Conservation (phyloP, 257 asterid species). For the Solanum bulbocastanum region DNA sequence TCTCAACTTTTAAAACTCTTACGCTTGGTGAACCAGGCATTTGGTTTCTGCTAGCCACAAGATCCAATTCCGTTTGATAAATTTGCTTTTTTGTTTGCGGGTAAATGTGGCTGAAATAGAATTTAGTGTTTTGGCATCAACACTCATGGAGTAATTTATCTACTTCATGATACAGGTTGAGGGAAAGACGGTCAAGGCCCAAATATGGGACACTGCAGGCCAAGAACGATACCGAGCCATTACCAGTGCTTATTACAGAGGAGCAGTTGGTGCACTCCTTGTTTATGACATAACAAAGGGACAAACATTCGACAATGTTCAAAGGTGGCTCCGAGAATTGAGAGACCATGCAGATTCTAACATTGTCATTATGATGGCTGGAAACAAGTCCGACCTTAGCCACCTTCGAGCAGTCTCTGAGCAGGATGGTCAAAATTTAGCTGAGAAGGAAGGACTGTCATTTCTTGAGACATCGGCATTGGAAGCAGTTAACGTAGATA, state of each 20-base stretch:
- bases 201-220: slow-evolving; percentile 13
- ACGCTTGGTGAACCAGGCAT: background rate
- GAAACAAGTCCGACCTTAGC: slow-evolving; percentile 6
- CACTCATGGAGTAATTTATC: background rate
- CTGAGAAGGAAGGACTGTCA: slow-evolving; percentile 5
- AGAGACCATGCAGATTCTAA: slow-evolving; percentile 12
- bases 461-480: slow-evolving; percentile 9
- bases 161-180: background rate
- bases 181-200: slow-evolving; percentile 9
- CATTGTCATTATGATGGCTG: slow-evolving; percentile 9
- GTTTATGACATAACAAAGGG: slow-evolving; percentile 10
- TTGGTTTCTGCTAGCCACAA: background rate
- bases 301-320: slow-evolving; percentile 6
- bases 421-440: slow-evolving; percentile 3
- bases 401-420: slow-evolving; percentile 8
- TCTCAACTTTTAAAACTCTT: background rate
- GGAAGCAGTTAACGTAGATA: slow-evolving; percentile 6
- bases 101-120: background rate
- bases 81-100: background rate
- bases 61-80: background rate
- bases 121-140: background rate
- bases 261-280: slow-evolving; percentile 10
- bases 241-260: slow-evolving; percentile 12
- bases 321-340: slow-evolving; percentile 11
- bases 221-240: slow-evolving; percentile 11